Percentiles rank a stretch among this genome's conserved stretches.
phyloP scores from a whole-genome alignment of 2,329 filamentous ascomycete species.

The Arachnomyces sp. region DNA sequence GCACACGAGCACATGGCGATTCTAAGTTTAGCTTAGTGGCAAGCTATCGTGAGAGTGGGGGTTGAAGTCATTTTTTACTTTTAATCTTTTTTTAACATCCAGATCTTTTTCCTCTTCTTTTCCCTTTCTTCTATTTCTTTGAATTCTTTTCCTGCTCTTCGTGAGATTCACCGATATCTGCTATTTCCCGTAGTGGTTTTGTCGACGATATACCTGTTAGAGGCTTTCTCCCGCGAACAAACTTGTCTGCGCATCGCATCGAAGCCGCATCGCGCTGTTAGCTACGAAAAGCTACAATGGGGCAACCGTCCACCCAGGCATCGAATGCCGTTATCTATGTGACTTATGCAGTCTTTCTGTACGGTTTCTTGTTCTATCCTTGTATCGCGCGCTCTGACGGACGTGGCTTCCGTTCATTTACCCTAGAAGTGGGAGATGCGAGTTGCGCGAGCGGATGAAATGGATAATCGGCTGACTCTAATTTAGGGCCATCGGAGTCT shows the following conservation, averaged over 20 bases:
- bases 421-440: too few species aligned
- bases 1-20: too few species aligned
- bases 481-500: constrained; percentile 55
- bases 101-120: constrained; percentile 30
- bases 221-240: too few species aligned
- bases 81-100: constrained; percentile 53
- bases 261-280: not conserved
- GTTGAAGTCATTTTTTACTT: too few species aligned
- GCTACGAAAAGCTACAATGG: constrained; percentile 47
- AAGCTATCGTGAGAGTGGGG: too few species aligned
- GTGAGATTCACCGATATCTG: too few species aligned
- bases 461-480: constrained; percentile 5
- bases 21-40: too few species aligned
- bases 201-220: too few species aligned
- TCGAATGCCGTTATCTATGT: constrained; percentile 80
- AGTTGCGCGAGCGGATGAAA: not conserved
- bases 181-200: too few species aligned
- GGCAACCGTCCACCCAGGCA: constrained; percentile 64
- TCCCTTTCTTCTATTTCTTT: too few species aligned
- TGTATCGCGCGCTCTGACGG: constrained; percentile 4
- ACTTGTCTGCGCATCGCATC: not conserved
- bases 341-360: constrained; percentile 73
- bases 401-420: not conserved
- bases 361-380: constrained; percentile 23
- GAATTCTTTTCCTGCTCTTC: too few species aligned